These are phyloP conservation scores for Chlamydomonas sp. DNA, from an alignment of 139 green algal genomes.

Conservation along the genomic window DNA sequence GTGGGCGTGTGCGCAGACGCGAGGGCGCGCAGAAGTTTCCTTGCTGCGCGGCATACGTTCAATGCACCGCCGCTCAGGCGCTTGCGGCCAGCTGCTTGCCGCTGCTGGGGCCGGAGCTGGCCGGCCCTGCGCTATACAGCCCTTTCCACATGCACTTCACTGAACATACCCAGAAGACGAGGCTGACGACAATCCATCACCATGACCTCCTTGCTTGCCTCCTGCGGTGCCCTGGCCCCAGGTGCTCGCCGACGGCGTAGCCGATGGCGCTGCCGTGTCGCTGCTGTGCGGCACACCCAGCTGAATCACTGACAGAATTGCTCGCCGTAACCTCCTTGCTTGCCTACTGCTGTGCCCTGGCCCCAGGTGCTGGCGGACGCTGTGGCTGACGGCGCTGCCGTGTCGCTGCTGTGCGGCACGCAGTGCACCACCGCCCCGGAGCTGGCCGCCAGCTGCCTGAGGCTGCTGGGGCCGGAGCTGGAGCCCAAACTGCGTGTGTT, in stretches of 20 bases:
- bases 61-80: too few species aligned
- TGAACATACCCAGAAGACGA: too few species aligned
- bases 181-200: too few species aligned
- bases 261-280: background rate
- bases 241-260: constrained; percentile 6
- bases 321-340: background rate
- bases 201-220: background rate
- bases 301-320: background rate
- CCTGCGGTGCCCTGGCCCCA: background rate
- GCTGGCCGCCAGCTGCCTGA: constrained; percentile 9
- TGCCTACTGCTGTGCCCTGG: background rate
- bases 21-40: too few species aligned
- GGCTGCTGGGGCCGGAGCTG: constrained; percentile 25
- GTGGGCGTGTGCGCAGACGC: too few species aligned
- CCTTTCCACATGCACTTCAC: too few species aligned
- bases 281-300: background rate
- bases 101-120: too few species aligned
- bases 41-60: too few species aligned
- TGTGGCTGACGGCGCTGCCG: background rate
- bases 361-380: constrained; percentile 19
- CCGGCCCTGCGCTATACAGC: too few species aligned
- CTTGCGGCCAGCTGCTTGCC: too few species aligned
- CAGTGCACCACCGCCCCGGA: constrained; percentile 14
- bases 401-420: constrained; percentile 19
- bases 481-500: constrained; percentile 5